A percentile compares a stretch with the other conserved stretches of the same genome.
phyloP scores from a whole-genome alignment of 2,329 filamentous ascomycete genomes.

The Calonectria fujianensis region DNA sequence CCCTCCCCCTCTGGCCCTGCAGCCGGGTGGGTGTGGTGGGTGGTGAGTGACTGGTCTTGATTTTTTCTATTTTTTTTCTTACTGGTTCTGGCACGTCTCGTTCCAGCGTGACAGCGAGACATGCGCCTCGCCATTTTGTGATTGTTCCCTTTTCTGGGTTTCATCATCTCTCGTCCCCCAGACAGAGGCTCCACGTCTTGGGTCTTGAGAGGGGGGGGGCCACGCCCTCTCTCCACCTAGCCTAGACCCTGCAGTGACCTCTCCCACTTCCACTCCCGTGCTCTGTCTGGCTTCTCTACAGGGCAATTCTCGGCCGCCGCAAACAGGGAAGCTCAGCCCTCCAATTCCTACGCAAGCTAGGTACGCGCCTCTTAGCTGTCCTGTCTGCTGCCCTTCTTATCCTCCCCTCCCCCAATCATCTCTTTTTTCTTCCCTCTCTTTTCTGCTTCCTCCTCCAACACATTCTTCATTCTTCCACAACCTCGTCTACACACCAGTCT shows the following conservation, averaged over 20 bases:
- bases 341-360: constrained; percentile 21
- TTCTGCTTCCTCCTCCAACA: neutral
- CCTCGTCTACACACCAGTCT: neutral
- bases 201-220: neutral
- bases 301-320: constrained; percentile 20
- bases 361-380: constrained; percentile 32
- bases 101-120: constrained; percentile 28
- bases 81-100: constrained; percentile 14
- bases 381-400: constrained; percentile 16
- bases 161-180: constrained; percentile 28
- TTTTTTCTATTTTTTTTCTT: neutral
- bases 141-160: constrained; percentile 21
- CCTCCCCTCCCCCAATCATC: constrained; percentile 36
- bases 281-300: neutral
- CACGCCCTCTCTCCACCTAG: neutral
- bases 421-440: constrained; percentile 26
- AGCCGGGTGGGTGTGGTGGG: constrained; percentile 1
- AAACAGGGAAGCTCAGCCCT: constrained; percentile 29
- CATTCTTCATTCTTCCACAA: constrained; percentile 22
- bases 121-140: constrained; percentile 19
- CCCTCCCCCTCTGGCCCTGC: constrained; percentile 6
- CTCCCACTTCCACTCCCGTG: neutral
- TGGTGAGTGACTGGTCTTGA: constrained; percentile 29
- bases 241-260: constrained; percentile 17
- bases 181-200: constrained; percentile 16